phyloP scores from a whole-genome alignment of 2,329 filamentous ascomycete species.

The Rhinocladiella similis region DNA sequence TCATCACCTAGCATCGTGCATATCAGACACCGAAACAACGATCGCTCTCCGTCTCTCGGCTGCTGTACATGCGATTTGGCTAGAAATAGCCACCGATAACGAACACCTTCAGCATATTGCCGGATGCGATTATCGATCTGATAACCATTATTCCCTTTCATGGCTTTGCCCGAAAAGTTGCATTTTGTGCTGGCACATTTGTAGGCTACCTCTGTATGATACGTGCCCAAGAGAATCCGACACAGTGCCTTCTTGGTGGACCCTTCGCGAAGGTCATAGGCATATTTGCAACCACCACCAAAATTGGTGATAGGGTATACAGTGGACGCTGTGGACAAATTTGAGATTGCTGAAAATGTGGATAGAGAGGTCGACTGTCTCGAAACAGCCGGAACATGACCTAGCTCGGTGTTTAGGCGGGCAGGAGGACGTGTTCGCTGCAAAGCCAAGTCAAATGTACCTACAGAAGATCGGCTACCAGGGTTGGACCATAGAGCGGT shows the following conservation, averaged over 20 bases:
- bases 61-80: slow-evolving; percentile 45
- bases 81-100: slow-evolving; percentile 47
- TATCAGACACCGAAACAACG: slow-evolving; percentile 13
- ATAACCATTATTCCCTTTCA: slow-evolving; percentile 7
- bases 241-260: slow-evolving; percentile 10
- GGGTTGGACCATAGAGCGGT: slow-evolving; percentile 10
- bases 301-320: slow-evolving; percentile 11
- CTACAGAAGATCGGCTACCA: slow-evolving; percentile 6
- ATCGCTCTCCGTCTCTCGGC: background rate
- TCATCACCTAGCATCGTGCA: slow-evolving; percentile 11
- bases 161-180: slow-evolving; percentile 2
- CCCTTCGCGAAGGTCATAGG: slow-evolving; percentile 12
- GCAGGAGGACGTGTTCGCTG: background rate
- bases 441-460: slow-evolving; percentile 1
- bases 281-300: slow-evolving; percentile 15
- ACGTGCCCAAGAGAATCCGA: background rate
- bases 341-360: background rate
- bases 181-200: slow-evolving; percentile 16
- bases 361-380: slow-evolving; percentile 8
- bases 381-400: background rate
- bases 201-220: slow-evolving; percentile 1
- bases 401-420: background rate
- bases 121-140: slow-evolving; percentile 1
- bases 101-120: slow-evolving; percentile 33
- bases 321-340: slow-evolving; percentile 8